Evolutionary conservation across 345 rosid genomes (phyloP).

Genomic region (Ceriops decandra): DNA sequence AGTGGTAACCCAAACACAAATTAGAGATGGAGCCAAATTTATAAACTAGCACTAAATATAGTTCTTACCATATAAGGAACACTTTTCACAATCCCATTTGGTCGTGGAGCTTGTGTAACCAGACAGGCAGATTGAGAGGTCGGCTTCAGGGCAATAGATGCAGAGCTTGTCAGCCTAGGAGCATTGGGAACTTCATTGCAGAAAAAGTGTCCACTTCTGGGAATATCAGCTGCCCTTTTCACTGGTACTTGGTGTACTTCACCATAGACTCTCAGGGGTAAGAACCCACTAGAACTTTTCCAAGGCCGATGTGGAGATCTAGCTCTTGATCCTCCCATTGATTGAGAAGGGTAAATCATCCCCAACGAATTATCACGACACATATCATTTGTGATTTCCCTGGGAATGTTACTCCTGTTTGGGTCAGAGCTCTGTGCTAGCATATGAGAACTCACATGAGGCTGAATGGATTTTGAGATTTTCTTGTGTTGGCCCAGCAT

Average conservation of each 20-base stretch:
- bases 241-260: conserved; percentile 20
- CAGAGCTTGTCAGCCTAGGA: conserved; percentile 10
- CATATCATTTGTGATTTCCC: conserved; percentile 22
- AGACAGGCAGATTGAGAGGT: conserved; percentile 9
- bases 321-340: conserved; percentile 17
- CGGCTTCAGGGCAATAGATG: conserved; percentile 7
- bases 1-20: background rate
- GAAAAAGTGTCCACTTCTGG: conserved; percentile 10
- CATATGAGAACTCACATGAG: conserved; percentile 10
- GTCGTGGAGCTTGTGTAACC: conserved; percentile 14
- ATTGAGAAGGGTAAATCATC: conserved; percentile 25
- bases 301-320: conserved; percentile 31
- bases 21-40: background rate
- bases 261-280: conserved; percentile 24
- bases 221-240: conserved; percentile 14
- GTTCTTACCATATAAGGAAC: conserved; percentile 32
- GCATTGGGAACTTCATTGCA: conserved; percentile 15
- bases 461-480: conserved; percentile 18
- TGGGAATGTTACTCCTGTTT: conserved; percentile 17
- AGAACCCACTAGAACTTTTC: conserved; percentile 8
- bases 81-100: conserved; percentile 19
- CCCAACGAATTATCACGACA: conserved; percentile 15
- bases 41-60: conserved; percentile 1
- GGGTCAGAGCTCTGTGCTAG: conserved; percentile 16
- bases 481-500: background rate